A percentile compares a stretch with the other conserved stretches of the same genome.
These are phyloP conservation scores for Quercus agrifolia DNA, from an alignment of 306 rosid species.

Conservation along the genomic window DNA sequence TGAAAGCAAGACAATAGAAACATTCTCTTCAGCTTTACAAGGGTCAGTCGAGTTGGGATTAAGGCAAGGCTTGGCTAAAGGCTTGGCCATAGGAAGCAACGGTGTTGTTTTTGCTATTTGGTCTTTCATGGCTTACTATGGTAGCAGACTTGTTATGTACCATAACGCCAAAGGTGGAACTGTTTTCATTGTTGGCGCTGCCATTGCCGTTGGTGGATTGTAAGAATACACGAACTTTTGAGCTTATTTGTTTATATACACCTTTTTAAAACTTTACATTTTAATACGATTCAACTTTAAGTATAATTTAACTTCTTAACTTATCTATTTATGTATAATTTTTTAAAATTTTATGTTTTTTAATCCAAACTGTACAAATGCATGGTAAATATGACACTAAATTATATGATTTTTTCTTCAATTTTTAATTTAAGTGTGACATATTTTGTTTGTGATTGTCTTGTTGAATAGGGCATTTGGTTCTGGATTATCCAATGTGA, in stretches of 20 bases:
- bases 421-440: too few relatives aligned
- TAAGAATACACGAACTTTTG: conserved; percentile 16
- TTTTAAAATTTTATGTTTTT: too few relatives aligned
- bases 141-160: conserved; percentile 89
- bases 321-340: too few relatives aligned
- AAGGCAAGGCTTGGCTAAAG: conserved; percentile 88
- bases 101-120: conserved; percentile 82
- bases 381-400: too few relatives aligned
- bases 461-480: conserved; percentile 62
- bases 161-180: conserved; percentile 86
- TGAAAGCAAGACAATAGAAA: conserved; percentile 58
- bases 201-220: conserved; percentile 84
- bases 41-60: conserved; percentile 65
- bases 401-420: too few relatives aligned
- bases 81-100: conserved; percentile 88
- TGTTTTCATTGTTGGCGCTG: conserved; percentile 77
- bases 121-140: conserved; percentile 79
- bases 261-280: neutral
- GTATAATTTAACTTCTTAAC: too few relatives aligned
- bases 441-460: neutral
- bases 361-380: too few relatives aligned
- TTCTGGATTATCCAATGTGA: conserved; percentile 71
- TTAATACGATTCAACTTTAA: too few relatives aligned
- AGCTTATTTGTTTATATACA: neutral
- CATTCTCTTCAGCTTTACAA: conserved; percentile 70